phyloP scores from a whole-genome alignment of 179 eudicot genomes.

The Corrigiola litoralis region DNA sequence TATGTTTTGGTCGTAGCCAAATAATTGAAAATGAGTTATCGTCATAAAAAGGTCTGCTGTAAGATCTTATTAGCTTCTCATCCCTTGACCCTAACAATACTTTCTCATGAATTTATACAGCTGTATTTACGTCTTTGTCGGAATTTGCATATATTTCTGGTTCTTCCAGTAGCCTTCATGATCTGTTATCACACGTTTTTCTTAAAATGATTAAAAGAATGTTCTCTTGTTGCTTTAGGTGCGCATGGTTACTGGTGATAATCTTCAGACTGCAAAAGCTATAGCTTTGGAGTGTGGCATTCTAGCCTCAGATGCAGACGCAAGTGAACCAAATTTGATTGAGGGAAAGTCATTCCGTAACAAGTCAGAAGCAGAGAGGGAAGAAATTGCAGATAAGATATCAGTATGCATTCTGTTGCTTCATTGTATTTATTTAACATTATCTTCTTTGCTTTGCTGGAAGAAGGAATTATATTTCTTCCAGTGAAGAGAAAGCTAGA shows the following conservation, averaged over 20 bases:
- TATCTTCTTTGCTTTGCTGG: background rate
- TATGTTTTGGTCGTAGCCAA: too few species aligned
- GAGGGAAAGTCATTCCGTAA: conserved; percentile 83
- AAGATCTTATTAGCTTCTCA: too few species aligned
- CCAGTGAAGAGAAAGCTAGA: background rate
- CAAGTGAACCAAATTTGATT: conserved; percentile 66
- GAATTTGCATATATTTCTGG: too few species aligned
- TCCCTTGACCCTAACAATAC: too few species aligned
- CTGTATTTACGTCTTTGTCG: too few species aligned
- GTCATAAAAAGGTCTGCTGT: too few species aligned
- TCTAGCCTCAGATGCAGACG: conserved; percentile 70
- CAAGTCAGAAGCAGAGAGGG: conserved; percentile 51
- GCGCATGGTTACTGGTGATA: conserved; percentile 97
- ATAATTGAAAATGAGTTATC: too few species aligned
- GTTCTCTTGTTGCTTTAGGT: conserved; percentile 42
- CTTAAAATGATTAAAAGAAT: background rate
- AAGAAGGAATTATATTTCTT: background rate
- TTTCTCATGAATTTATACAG: too few species aligned
- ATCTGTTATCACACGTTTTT: background rate
- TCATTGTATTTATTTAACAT: background rate
- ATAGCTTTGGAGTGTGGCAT: conserved; percentile 97
- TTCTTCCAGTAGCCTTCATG: too few species aligned
- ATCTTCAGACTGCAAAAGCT: conserved; percentile 86
- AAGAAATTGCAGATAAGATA: conserved; percentile 64
- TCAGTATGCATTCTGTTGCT: conserved; percentile 42